Evolutionary conservation across 352 stramenopile genomes (phyloP).

Genomic region (Ophiocytium majus): DNA sequence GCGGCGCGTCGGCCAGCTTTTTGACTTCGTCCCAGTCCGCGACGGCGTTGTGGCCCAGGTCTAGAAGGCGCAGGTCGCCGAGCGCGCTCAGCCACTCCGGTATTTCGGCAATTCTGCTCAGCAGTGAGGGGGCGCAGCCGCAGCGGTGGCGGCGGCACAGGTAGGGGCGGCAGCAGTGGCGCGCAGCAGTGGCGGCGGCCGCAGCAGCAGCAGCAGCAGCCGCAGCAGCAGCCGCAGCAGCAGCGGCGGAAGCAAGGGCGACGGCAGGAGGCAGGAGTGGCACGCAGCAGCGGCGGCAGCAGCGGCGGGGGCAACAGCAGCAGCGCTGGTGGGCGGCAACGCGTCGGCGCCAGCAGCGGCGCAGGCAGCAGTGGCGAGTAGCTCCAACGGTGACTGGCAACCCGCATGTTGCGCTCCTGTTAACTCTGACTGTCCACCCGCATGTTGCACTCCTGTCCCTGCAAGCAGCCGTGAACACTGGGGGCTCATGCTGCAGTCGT

Average conservation of each 20-base stretch:
- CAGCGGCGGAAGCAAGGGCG: background rate
- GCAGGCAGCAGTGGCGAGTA: too few species aligned
- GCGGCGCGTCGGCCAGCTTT: conserved; percentile 23
- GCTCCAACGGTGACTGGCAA: too few species aligned
- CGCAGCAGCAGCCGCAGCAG: background rate
- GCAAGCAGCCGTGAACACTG: too few species aligned
- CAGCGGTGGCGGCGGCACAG: background rate
- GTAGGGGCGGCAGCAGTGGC: background rate
- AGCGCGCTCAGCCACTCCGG: conserved; percentile 33
- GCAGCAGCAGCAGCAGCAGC: background rate
- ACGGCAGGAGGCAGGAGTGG: background rate
- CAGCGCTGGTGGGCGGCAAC: too few species aligned
- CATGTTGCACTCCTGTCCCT: too few species aligned
- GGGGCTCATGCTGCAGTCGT: too few species aligned
- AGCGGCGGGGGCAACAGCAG: background rate
- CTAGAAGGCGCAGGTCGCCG: conserved; percentile 33
- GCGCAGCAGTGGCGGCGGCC: background rate
- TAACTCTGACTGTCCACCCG: too few species aligned
- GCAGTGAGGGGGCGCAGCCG: background rate
- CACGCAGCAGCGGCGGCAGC: too few species aligned
- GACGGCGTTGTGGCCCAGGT: conserved; percentile 47
- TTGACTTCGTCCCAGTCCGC: conserved; percentile 41
- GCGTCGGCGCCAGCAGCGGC: too few species aligned
- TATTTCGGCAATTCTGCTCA: conserved; percentile 32
- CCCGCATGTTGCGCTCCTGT: too few species aligned